Conservation (phyloP, 176 grass and related monocot genomes). For the Phoenix dactylifera region DNA sequence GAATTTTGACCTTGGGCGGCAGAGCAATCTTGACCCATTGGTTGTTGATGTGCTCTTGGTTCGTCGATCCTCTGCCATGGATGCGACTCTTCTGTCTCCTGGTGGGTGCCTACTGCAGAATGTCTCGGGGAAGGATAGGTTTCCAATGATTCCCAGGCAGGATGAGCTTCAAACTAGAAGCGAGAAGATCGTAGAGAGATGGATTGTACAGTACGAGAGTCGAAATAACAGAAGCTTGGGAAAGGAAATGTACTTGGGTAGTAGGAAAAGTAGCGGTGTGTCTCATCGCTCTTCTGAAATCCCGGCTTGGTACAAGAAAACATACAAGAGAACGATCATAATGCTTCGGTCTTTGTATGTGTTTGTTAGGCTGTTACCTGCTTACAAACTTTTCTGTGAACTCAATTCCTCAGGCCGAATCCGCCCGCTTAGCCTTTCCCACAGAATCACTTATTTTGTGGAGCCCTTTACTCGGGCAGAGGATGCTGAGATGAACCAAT, state of each 20-base stretch:
- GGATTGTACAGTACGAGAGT: conserved; percentile 75
- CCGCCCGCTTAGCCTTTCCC: conserved; percentile 46
- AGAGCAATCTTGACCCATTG: conserved; percentile 85
- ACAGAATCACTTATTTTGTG: conserved; percentile 64
- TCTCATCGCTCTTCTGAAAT: conserved; percentile 20
- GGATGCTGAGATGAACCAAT: conserved; percentile 57
- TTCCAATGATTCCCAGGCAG: background rate
- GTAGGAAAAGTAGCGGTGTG: conserved; percentile 28
- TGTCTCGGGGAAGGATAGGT: background rate
- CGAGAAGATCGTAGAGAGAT: conserved; percentile 72
- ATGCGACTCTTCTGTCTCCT: background rate
- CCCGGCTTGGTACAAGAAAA: conserved; percentile 31
- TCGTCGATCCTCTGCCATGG: conserved; percentile 1
- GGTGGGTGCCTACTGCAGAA: background rate
- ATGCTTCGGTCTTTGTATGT: conserved; percentile 71
- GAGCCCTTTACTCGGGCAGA: conserved; percentile 58
- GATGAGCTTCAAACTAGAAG: background rate
- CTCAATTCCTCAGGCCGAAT: conserved; percentile 66
- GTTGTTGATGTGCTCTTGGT: conserved; percentile 73
- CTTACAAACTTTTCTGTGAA: conserved; percentile 66
- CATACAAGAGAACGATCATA: conserved; percentile 38
- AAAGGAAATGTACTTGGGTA: background rate
- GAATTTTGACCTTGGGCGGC: conserved; percentile 84
- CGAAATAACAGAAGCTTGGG: conserved; percentile 11
- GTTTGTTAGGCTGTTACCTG: conserved; percentile 78